A percentile compares a stretch with the other conserved stretches of the same genome.
Evolutionary conservation across 768 basidiomycete genomes (phyloP).

Genomic region (Cytidiella melzeri): DNA sequence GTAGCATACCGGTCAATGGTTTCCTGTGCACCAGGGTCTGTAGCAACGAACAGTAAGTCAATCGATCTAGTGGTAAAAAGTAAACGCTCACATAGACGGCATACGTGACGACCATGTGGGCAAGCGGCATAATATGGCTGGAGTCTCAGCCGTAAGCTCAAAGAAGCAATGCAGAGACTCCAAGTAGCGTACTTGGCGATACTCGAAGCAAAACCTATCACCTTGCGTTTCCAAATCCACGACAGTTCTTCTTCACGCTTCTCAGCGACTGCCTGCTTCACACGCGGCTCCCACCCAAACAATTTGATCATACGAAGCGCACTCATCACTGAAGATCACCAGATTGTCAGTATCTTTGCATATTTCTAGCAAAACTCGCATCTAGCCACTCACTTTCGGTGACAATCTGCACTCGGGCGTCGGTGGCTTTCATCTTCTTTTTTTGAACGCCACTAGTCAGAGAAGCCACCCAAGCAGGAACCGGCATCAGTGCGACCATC

Average conservation of each 20-base stretch:
- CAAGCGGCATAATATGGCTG: constrained; percentile 52
- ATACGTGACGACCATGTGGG: constrained; percentile 60
- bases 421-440: constrained; percentile 38
- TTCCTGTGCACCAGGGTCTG: constrained; percentile 31
- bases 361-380: not conserved
- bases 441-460: constrained; percentile 30
- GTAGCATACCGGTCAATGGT: constrained; percentile 22
- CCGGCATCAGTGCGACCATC: constrained; percentile 36
- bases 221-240: constrained; percentile 45
- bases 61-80: too few species aligned
- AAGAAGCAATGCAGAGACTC: not conserved
- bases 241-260: constrained; percentile 56
- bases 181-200: constrained; percentile 32
- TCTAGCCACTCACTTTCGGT: constrained; percentile 1
- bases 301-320: constrained; percentile 43
- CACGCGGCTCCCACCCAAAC: constrained; percentile 36
- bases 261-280: constrained; percentile 43
- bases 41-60: not conserved
- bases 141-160: too few species aligned
- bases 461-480: constrained; percentile 37
- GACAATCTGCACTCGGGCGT: constrained; percentile 31
- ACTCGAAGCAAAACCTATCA: constrained; percentile 40
- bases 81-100: constrained; percentile 42
- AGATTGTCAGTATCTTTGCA: not conserved
- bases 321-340: constrained; percentile 14